These are phyloP conservation scores for Malus hybrid DNA, from an alignment of 331 rosid genomes.

Conservation along the genomic window DNA sequence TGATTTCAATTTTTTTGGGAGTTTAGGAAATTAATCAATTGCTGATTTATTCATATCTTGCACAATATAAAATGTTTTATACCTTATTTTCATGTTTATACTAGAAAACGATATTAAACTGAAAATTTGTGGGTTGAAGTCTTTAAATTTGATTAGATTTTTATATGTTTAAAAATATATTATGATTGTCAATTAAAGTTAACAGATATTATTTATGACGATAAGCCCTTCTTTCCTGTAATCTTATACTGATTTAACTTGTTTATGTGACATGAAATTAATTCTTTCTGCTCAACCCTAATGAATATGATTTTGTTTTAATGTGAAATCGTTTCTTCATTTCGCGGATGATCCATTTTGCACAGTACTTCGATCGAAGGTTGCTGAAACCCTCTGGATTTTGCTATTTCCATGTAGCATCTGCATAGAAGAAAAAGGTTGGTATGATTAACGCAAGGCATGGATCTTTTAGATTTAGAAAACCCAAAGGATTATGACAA, in stretches of 20 bases:
- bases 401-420: conserved; percentile 57
- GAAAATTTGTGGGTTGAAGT: background rate
- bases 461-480: conserved; percentile 53
- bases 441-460: conserved; percentile 65
- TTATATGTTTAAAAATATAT: background rate
- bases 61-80: too few species aligned
- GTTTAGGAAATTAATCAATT: too few species aligned
- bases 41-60: too few species aligned
- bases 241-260: background rate
- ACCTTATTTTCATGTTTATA: too few species aligned
- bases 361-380: conserved; percentile 33
- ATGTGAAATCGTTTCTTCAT: background rate
- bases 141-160: background rate
- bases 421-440: conserved; percentile 85
- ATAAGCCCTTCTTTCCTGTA: background rate
- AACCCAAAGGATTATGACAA: conserved; percentile 24
- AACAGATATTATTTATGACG: background rate
- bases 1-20: too few species aligned
- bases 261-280: background rate
- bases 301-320: background rate
- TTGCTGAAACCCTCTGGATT: conserved; percentile 83
- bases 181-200: background rate
- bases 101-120: too few species aligned
- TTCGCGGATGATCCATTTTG: background rate
- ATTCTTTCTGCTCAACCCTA: background rate